A percentile compares a stretch with the other conserved stretches of the same genome.
These are phyloP conservation scores for Ophiobolus disseminans DNA, from an alignment of 2,329 filamentous ascomycete species.

Conservation along the genomic window DNA sequence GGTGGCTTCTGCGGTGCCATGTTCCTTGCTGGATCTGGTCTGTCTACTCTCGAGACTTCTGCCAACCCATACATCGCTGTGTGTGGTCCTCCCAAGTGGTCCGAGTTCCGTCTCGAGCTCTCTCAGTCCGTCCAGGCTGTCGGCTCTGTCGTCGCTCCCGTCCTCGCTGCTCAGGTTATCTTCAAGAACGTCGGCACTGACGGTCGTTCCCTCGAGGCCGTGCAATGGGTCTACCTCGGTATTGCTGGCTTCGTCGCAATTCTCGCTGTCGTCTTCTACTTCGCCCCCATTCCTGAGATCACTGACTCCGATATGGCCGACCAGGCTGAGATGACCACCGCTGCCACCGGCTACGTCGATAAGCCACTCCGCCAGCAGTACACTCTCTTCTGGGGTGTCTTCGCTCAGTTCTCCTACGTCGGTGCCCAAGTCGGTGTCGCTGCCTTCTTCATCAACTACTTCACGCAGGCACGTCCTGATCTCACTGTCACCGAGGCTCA, in stretches of 20 bases:
- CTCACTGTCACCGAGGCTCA: conserved; percentile 32
- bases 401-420: conserved; percentile 63
- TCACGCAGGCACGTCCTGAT: conserved; percentile 43
- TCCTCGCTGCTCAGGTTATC: conserved; percentile 76
- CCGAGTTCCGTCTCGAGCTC: conserved; percentile 78
- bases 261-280: conserved; percentile 70
- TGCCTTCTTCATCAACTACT: conserved; percentile 52
- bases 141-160: conserved; percentile 75
- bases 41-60: conserved; percentile 77
- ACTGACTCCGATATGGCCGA: conserved; percentile 70
- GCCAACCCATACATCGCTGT: conserved; percentile 76
- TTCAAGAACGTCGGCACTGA: conserved; percentile 69
- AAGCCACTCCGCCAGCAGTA: conserved; percentile 71
- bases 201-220: conserved; percentile 65
- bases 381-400: conserved; percentile 46
- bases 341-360: conserved; percentile 61
- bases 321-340: conserved; percentile 42
- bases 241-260: conserved; percentile 75
- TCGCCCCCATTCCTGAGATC: conserved; percentile 74
- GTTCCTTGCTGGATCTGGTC: conserved; percentile 76
- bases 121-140: conserved; percentile 81
- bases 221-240: conserved; percentile 83
- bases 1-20: conserved; percentile 74
- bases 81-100: conserved; percentile 72
- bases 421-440: conserved; percentile 63